These are phyloP conservation scores for Solanum aculeatissimum DNA, from an alignment of 305 asterid genomes.

Conservation along the genomic window DNA sequence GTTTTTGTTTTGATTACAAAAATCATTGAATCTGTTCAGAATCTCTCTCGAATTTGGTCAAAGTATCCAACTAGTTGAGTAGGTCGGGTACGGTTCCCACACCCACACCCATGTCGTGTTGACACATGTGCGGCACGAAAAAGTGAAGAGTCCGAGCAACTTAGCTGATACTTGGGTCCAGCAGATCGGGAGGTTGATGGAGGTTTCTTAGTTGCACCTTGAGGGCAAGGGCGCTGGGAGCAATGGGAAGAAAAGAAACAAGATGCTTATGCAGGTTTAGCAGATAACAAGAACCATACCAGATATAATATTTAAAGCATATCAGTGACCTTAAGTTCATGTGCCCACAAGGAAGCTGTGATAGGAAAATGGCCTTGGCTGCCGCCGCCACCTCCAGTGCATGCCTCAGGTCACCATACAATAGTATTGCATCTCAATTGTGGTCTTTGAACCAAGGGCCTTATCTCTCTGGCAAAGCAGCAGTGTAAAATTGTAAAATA, in stretches of 20 bases:
- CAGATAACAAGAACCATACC: neutral
- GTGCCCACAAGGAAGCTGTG: neutral
- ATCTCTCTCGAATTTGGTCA: too few species aligned
- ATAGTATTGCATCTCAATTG: neutral
- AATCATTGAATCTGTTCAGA: too few species aligned
- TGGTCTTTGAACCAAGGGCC: neutral
- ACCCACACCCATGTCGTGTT: too few species aligned
- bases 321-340: neutral
- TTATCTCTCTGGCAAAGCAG: neutral
- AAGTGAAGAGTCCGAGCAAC: too few species aligned
- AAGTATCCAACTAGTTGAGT: too few species aligned
- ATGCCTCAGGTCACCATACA: neutral
- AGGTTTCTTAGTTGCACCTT: neutral
- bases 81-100: too few species aligned
- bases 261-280: neutral
- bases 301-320: neutral
- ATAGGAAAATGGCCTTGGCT: neutral
- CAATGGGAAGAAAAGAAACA: neutral
- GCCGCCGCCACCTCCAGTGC: neutral
- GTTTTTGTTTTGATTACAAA: too few species aligned
- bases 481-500: neutral
- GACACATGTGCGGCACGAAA: too few species aligned
- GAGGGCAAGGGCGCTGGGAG: neutral
- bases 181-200: neutral
- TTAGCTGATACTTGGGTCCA: neutral